Base-by-base conservation (phyloP, 2,329 filamentous ascomycete genomes). In the Penicillium italicum region DNA sequence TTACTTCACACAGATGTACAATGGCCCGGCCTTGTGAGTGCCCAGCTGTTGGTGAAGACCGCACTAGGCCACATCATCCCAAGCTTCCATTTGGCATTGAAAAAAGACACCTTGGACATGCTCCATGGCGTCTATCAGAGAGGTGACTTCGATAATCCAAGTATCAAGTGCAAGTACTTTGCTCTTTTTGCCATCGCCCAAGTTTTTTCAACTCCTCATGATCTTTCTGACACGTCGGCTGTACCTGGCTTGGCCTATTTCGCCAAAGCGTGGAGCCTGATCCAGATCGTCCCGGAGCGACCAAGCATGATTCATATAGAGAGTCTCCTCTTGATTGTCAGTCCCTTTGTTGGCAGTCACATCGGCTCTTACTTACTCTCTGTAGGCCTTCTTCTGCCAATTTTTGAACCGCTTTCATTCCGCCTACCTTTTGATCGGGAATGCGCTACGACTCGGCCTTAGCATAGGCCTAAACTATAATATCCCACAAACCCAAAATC, bases 161-260 rank as follows among this genome's bases (percentile, higher is more conserved):
- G 69, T 51, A 68, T 74, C 59, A 60, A 71, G 5, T 76, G 73
- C 52, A 76, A 77, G 24, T 72, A 75, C 24, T 77, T 75, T 46
- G 68, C 71, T 2, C 64, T 77, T 2, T 76, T 78, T 63, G 72
- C 73, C 2, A 22, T 63, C 4, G 75, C 75, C 0, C 72, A 77
- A 33, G 72, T 76, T 1, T 77, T 76, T 53, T 74, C 73, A 0
- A 69, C 68, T 16, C 62, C 68, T 5, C 64, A 68, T 3, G 30
- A 62, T 49, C 50, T 66, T 48, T 58, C 57, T 1, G 26, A 55
- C 3, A 55, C 56, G 10, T 53, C 58, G 14, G 44, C 52, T 34
- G 70, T 78, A 0, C 76, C 76, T 1, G 76, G 76, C 0, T 71
- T 70, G 12, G 62, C 64, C 0, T 78, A 75, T 34, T 78, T 74